Evolutionary conservation across 1,284 basidiomycete species (phyloP), one percentile per base, ranked within the genome.

Genomic region (Ustilago curta): DNA sequence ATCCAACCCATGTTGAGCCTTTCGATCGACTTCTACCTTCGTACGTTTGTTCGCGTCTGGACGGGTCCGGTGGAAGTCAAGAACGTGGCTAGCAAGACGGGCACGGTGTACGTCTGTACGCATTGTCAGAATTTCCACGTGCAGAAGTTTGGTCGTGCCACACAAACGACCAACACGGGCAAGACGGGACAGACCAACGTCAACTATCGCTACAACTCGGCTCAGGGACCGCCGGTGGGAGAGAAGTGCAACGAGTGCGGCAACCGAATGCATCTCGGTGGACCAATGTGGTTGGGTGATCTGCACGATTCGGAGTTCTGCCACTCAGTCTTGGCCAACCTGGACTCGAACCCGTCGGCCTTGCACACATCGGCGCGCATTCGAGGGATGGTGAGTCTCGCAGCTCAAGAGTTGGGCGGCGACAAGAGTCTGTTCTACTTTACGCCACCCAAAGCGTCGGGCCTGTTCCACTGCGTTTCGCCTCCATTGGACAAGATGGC

Each of bases 21-120:
- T 39, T 96, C 94, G 12, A 97, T 99, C 83, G 97, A 99, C 84
- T 99, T 99, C 84, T 99, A 99, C 85, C 91, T 97, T 27, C 91
- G 97, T 8, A 85, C 98, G 16, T 99, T 98, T 82, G 90, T 98
- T 11, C 90, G 91, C 16, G 88, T 99, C 5, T 87, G 90, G 71
- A 89, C 91, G 0, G 88, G 90, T 1, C 91, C 94, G 0, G 87
- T 91, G n/a, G 91, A 95, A 84, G 95, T 96, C 37, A 99, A 99
- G 86, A 91, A 90, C 70, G 86, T 90, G 3, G 88, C 82, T 1
- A 58, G 62, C 59, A 67, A 79, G 45, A 82, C 77, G 4, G 82
- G 80, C 18, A 59, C 76, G 7, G 82, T 83, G 8, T 83, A 81
- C 63, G 62, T 77, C 3, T 84, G 83, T 65, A 66, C 68, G 3